Evolutionary conservation across 108 stramenopile genomes (phyloP), one percentile per base, ranked within the genome.

Genomic region (Fistulifera solaris): DNA sequence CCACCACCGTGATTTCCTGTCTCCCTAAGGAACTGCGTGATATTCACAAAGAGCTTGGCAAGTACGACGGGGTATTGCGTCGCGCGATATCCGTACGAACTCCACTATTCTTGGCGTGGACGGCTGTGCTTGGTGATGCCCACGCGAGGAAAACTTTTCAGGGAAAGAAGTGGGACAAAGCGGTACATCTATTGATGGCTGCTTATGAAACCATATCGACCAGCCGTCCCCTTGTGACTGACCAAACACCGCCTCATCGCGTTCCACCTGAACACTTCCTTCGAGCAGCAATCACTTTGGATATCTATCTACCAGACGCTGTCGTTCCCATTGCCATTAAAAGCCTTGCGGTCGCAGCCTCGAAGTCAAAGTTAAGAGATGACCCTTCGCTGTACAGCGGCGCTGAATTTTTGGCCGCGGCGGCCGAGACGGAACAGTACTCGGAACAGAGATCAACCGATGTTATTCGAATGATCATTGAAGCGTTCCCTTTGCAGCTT

Each of bases 131-230:
- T 27, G 22, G n/a, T 6, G 47, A 47, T 24, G 24, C 45, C 26
- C 25, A 28, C 1, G n/a, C 26, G 6, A 31, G 18, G 31, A 18
- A 26, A 22, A 27, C 18, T 3, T 47, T 24, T 13, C 15, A 23
- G 6, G 56, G 56, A 16, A 59, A 59, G 58, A 28, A 38, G 28
- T 48, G 22, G 25, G 58, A 59, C 48, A 59, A 59, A 47, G 58
- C 58, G 14, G 18, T 28, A 6, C 28, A 19, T 13, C 48, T 59
- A 1, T 28, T 59, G 27, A 16, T 28, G 26, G 14, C 27, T 15
- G 47, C 58, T 2, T 48, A 24, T 19, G 15, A 18, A 5, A 27
- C 31, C 15, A 39, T 13, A 19, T 17, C 19, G 43, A 42, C 40
- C 26, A 31, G 31, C 31, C 3, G 3, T 8, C 8, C 31, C 31